Evolutionary conservation across 371 early-diverging fungal genomes (phyloP).

Genomic region (Globomyces sp.): DNA sequence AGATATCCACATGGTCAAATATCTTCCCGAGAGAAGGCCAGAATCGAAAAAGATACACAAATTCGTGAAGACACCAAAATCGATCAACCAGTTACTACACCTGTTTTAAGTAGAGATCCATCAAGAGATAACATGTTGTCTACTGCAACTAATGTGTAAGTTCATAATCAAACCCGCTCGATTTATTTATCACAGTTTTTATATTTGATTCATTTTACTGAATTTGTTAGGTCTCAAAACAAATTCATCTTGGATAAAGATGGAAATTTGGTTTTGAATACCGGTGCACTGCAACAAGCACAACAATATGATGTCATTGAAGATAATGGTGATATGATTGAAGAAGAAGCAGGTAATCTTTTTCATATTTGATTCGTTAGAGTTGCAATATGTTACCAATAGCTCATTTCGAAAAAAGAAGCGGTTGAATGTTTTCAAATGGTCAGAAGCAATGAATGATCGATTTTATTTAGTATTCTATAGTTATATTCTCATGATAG

Average conservation of each 20-base stretch:
- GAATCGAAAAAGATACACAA: not conserved
- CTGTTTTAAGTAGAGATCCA: no score
- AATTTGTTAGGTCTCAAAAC: no score
- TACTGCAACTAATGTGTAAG: no score
- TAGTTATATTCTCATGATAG: slow-evolving; percentile 33
- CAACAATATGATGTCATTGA: slow-evolving; percentile 5
- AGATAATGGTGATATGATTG: slow-evolving; percentile 8
- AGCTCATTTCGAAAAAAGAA: not conserved
- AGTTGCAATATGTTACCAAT: slow-evolving; percentile 12
- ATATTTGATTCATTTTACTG: no score
- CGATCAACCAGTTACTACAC: no score
- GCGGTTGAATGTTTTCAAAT: slow-evolving; percentile 24
- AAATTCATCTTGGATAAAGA: not conserved
- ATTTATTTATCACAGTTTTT: no score
- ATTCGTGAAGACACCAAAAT: no score
- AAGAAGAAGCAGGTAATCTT: slow-evolving; percentile 8
- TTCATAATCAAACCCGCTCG: no score
- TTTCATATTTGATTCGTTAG: no score
- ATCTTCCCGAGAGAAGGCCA: slow-evolving; percentile 2
- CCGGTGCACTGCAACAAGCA: not conserved
- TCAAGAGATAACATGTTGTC: no score
- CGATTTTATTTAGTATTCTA: slow-evolving; percentile 56
- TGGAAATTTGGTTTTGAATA: slow-evolving; percentile 10
- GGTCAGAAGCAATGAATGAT: slow-evolving; percentile 61
- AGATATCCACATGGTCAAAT: not conserved